Evolutionary conservation across 306 rosid genomes (phyloP).

Genomic region (Castanea mollissima): DNA sequence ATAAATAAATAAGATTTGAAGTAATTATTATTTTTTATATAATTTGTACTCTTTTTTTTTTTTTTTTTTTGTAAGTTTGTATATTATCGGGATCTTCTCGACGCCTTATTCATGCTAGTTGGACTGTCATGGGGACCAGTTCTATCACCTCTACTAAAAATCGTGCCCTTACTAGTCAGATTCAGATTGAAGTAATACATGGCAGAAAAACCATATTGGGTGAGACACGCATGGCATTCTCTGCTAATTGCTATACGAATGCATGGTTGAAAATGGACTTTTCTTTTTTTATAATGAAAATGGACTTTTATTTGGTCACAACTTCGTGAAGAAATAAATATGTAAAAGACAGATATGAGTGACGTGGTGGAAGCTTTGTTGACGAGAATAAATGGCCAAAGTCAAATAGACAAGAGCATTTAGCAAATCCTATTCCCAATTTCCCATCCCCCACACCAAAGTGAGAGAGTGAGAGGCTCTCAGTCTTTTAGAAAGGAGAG

Average conservation of each 20-base stretch:
- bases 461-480: background rate
- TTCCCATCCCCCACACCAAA: constrained; percentile 17
- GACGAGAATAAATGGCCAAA: constrained; percentile 19
- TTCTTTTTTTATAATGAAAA: constrained; percentile 2
- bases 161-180: too few species aligned
- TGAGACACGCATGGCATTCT: constrained; percentile 20
- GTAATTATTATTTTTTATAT: too few species aligned
- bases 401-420: constrained; percentile 38
- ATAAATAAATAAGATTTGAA: too few species aligned
- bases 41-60: too few species aligned
- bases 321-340: background rate
- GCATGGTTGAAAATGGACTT: constrained; percentile 22
- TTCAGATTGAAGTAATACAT: too few species aligned
- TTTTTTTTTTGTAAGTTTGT: too few species aligned
- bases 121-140: too few species aligned
- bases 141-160: too few species aligned
- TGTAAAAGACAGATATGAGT: constrained; percentile 6
- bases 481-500: background rate
- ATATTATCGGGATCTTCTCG: too few species aligned
- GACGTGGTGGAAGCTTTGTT: constrained; percentile 25
- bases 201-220: constrained; percentile 16
- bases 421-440: constrained; percentile 7
- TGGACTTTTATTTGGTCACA: background rate
- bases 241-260: background rate
- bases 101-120: too few species aligned